Evolutionary conservation across 1,139 yeast genomes (phyloP).

Genomic region (Kodamaea plutei): DNA sequence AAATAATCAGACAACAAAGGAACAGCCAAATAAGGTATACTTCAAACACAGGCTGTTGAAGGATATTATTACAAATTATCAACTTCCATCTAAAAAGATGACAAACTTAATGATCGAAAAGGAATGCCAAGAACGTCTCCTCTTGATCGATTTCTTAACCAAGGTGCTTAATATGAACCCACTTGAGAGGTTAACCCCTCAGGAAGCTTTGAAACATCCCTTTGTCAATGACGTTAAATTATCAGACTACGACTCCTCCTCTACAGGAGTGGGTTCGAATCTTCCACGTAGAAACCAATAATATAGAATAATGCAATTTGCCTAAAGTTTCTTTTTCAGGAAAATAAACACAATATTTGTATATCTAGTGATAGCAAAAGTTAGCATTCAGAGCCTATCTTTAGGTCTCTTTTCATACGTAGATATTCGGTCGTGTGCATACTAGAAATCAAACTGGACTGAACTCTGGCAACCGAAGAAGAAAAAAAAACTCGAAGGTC

Average conservation of each 20-base stretch:
- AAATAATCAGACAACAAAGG: constrained; percentile 32
- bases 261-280: too few relatives aligned
- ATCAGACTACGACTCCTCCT: constrained; percentile 6
- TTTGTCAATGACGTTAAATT: constrained; percentile 49
- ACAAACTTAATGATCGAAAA: constrained; percentile 57
- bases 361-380: too few relatives aligned
- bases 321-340: too few relatives aligned
- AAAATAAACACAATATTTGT: too few relatives aligned
- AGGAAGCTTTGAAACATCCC: constrained; percentile 90
- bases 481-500: too few relatives aligned
- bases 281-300: too few relatives aligned
- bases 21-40: constrained; percentile 80
- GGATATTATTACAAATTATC: constrained; percentile 74
- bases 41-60: constrained; percentile 69
- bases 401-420: too few relatives aligned
- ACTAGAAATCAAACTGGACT: too few relatives aligned
- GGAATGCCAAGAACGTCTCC: constrained; percentile 69
- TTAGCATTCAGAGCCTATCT: too few relatives aligned
- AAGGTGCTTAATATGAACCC: constrained; percentile 86
- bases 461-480: too few relatives aligned
- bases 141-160: constrained; percentile 71
- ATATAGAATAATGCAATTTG: too few relatives aligned
- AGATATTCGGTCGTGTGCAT: too few relatives aligned
- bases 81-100: constrained; percentile 69
- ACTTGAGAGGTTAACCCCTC: constrained; percentile 93